Base-by-base conservation (phyloP, 2,329 filamentous ascomycete genomes). In the Colletotrichum noveboracense region DNA sequence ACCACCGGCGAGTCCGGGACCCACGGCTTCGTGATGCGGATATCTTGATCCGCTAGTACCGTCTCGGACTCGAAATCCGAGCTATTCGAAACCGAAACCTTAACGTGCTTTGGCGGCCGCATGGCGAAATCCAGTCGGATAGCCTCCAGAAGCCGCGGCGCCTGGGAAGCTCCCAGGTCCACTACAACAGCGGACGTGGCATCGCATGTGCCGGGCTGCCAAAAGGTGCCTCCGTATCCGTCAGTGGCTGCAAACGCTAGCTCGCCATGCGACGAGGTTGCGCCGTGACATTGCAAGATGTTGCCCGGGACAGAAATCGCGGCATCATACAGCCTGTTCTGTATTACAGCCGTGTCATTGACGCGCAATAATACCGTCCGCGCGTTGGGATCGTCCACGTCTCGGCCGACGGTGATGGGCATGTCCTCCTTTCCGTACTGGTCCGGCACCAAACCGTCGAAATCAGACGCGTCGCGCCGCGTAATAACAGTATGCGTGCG, bases 401-500 rank as follows among this genome's bases (percentile, higher is more conserved):
- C 66, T 30, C 66, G 66, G 21, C 66, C 66, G 21, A 68, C 66
- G 28, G 52, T 68, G 48, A 68, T n/a, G 48, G 66, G 66, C 66
- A 68, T 68, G 9, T 38, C 66, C 28, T 38, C 32, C 30, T 38
- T 26, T 5, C 48, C 66, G 48, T 68, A 68, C 32, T 68, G 66
- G 30, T 68, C 66, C 1, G 66, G 48, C 66, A 68, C 66, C 66
- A 68, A 34, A 38, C 66, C 21, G 21, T 68, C 48, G 48, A 68
- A 68, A 28, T 56, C 32, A 30, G 28, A 26, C 6, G 66, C 48
- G 24, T 68, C 66, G 5, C 66, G 48, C 21, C 66, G 48, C n/a
- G 74, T 77, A 34, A 82, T 32, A 0, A 68, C 76, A 4, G 81
- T 82, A 28, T 80, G 78, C 12, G 80, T 80, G 34, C 74, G 76